phyloP scores from a whole-genome alignment of 805 yeast species.

The Saturnispora galanensis region DNA sequence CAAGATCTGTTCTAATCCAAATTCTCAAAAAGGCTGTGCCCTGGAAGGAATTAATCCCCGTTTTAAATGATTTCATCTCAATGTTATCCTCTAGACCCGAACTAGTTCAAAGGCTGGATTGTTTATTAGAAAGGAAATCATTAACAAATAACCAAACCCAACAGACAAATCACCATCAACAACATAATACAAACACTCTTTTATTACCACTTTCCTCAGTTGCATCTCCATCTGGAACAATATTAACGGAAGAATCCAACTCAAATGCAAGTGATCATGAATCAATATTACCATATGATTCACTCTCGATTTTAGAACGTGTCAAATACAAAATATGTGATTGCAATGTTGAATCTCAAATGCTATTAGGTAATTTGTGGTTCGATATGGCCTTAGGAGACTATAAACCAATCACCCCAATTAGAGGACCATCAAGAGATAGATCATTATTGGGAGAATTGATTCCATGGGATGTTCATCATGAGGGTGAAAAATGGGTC shows the following conservation, averaged over 20 bases:
- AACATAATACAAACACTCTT: background rate
- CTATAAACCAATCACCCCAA: constrained; percentile 36
- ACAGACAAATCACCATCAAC: background rate
- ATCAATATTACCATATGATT: constrained; percentile 1
- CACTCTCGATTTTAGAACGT: constrained; percentile 35
- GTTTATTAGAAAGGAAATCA: background rate
- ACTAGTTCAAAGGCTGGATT: constrained; percentile 10
- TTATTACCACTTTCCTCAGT: background rate
- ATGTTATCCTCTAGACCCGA: constrained; percentile 23
- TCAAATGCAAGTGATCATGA: constrained; percentile 1
- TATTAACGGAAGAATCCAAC: constrained; percentile 5
- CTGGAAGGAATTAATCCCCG: constrained; percentile 55
- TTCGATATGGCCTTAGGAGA: constrained; percentile 33
- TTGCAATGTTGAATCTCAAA: constrained; percentile 51
- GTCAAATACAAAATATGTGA: constrained; percentile 42
- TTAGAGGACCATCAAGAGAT: constrained; percentile 56
- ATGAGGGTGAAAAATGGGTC: constrained; percentile 41
- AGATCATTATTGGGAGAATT: constrained; percentile 52
- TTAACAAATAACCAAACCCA: background rate
- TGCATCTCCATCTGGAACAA: constrained; percentile 6
- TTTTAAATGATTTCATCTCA: constrained; percentile 48
- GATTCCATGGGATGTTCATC: constrained; percentile 30
- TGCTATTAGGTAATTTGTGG: constrained; percentile 80
- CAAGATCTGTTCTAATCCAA: constrained; percentile 38
- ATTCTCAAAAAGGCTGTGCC: constrained; percentile 39